phyloP scores from a whole-genome alignment of 208 protist genomes.

The Leishmania amazonensis region DNA sequence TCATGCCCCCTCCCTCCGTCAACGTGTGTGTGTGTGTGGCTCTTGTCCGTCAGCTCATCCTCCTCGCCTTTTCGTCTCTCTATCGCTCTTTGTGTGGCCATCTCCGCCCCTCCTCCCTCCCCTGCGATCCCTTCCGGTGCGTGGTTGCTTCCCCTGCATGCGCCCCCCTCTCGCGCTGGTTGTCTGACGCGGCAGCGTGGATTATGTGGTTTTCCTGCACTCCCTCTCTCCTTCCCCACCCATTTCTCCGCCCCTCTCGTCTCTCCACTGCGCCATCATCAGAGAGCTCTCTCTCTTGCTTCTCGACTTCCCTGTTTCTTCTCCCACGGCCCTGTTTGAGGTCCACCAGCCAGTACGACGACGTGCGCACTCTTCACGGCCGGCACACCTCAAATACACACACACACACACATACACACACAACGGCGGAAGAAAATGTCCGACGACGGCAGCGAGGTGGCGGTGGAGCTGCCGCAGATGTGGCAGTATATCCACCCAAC shows the following conservation, averaged over 20 bases:
- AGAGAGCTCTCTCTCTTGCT: background rate
- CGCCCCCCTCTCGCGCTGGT: background rate
- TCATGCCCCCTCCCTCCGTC: background rate
- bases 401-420: slow-evolving; percentile 7
- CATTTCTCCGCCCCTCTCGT: background rate
- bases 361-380: background rate
- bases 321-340: background rate
- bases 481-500: slow-evolving; percentile 84
- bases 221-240: no score
- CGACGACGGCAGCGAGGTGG: slow-evolving; percentile 54
- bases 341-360: background rate
- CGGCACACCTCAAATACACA: background rate
- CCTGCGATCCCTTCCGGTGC: background rate
- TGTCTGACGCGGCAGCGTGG: background rate
- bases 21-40: background rate
- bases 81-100: background rate
- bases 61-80: background rate
- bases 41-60: background rate
- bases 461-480: slow-evolving; percentile 64
- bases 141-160: background rate
- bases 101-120: background rate
- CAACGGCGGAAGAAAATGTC: slow-evolving; percentile 37
- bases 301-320: background rate
- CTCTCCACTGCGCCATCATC: background rate
- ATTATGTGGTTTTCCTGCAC: background rate